A percentile compares a stretch with the other conserved stretches of the same genome.
Conservation (phyloP, 177 flowering plant species). For the Telopea speciosissima region DNA sequence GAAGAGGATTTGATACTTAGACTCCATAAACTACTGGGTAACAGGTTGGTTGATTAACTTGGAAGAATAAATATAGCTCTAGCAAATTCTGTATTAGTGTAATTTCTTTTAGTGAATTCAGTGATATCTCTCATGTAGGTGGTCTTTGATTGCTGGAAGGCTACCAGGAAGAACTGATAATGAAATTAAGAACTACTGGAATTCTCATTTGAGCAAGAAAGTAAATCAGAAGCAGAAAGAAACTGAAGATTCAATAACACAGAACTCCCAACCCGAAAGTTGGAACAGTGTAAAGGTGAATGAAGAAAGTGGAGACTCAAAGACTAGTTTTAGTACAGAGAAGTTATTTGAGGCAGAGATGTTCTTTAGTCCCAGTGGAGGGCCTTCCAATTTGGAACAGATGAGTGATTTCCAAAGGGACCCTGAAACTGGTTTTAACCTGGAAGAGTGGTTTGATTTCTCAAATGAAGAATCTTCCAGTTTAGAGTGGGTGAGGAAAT, state of each 20-base stretch:
- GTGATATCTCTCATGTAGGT: conserved; percentile 14
- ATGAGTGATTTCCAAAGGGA: neutral
- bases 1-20: conserved; percentile 54
- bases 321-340: conserved; percentile 19
- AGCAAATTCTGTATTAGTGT: neutral
- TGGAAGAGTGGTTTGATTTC: neutral
- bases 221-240: conserved; percentile 18
- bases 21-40: conserved; percentile 51
- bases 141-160: conserved; percentile 49
- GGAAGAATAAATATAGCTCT: neutral
- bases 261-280: conserved; percentile 1
- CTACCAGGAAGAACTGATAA: conserved; percentile 47
- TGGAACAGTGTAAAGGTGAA: neutral
- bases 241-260: conserved; percentile 2
- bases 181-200: conserved; percentile 50
- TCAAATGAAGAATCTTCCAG: conserved; percentile 2
- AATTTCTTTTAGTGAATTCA: neutral
- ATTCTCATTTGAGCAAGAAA: conserved; percentile 53
- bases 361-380: too few relatives aligned
- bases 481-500: conserved; percentile 31
- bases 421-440: neutral
- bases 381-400: too few relatives aligned
- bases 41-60: conserved; percentile 30
- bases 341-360: conserved; percentile 25
- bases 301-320: conserved; percentile 13